Evolutionary conservation across 2,329 filamentous ascomycete species (phyloP).

Genomic region (Neurospora sp.): DNA sequence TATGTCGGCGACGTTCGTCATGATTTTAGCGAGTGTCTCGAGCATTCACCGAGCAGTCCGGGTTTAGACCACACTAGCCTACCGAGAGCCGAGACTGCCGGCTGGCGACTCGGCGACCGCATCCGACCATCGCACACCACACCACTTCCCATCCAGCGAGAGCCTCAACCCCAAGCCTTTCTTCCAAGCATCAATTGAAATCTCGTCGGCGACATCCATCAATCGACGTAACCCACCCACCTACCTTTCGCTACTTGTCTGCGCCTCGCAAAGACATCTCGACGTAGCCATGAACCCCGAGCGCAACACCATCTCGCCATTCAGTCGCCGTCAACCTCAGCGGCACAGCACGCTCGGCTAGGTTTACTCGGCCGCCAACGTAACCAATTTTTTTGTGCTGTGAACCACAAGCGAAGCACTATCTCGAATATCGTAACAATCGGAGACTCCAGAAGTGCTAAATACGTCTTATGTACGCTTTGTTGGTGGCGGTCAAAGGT

Average conservation of each 20-base stretch:
- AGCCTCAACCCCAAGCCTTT: neutral
- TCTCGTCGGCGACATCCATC: neutral
- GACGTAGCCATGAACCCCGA: neutral
- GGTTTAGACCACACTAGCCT: no score
- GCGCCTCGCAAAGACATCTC: neutral
- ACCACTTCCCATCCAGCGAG: neutral
- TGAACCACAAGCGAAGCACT: neutral
- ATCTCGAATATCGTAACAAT: neutral
- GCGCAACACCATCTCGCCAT: neutral
- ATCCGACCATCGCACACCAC: neutral
- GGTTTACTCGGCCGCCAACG: no score
- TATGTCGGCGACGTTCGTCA: neutral
- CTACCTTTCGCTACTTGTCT: neutral
- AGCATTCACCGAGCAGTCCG: no score
- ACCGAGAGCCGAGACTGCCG: neutral
- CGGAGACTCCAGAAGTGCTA: neutral
- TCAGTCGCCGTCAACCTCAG: neutral
- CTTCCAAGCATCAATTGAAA: neutral
- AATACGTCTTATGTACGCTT: neutral
- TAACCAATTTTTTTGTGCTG: no score
- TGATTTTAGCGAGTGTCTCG: neutral
- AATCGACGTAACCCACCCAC: neutral
- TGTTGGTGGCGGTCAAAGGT: neutral
- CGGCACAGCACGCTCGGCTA: neutral
- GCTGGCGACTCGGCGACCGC: neutral